Evolutionary conservation across 2,329 filamentous ascomycete species (phyloP).

Genomic region (Fusarium continuum): DNA sequence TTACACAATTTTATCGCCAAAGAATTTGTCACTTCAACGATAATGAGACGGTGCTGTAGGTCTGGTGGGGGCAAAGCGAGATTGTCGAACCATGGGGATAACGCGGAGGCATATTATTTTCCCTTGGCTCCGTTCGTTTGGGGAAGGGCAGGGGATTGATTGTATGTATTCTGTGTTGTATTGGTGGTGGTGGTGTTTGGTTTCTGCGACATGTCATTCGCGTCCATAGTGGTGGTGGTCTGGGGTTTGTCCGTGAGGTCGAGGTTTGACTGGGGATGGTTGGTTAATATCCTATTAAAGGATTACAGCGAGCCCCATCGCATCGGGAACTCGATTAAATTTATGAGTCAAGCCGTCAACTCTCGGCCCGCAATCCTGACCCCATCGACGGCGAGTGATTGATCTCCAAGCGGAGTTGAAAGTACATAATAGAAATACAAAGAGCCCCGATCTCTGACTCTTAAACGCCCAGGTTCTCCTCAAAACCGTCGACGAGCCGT

Average conservation of each 20-base stretch:
- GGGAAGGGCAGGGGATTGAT: background rate
- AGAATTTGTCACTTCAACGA: constrained; percentile 18
- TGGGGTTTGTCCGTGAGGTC: background rate
- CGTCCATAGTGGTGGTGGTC: background rate
- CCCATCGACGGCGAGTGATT: background rate
- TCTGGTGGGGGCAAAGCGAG: constrained; percentile 21
- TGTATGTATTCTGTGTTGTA: too few species aligned
- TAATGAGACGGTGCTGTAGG: constrained; percentile 8
- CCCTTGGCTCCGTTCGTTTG: background rate
- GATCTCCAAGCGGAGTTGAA: constrained; percentile 16
- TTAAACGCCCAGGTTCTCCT: constrained; percentile 28
- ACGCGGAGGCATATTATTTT: constrained; percentile 9
- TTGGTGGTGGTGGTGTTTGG: constrained; percentile 3
- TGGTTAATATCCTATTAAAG: constrained; percentile 6
- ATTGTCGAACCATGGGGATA: constrained; percentile 37
- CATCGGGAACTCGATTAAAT: background rate
- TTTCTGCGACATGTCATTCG: background rate
- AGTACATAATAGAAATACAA: constrained; percentile 26
- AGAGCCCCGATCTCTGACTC: background rate
- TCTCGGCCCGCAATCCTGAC: constrained; percentile 6
- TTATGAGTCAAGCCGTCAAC: constrained; percentile 5
- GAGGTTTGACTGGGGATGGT: background rate
- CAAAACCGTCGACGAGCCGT: constrained; percentile 5
- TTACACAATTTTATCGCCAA: constrained; percentile 31
- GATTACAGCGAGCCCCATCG: background rate